Percentiles rank a stretch among this genome's conserved stretches.
Conservation (phyloP, 495 filamentous ascomycete species). For the Penicillium egyptiacum region DNA sequence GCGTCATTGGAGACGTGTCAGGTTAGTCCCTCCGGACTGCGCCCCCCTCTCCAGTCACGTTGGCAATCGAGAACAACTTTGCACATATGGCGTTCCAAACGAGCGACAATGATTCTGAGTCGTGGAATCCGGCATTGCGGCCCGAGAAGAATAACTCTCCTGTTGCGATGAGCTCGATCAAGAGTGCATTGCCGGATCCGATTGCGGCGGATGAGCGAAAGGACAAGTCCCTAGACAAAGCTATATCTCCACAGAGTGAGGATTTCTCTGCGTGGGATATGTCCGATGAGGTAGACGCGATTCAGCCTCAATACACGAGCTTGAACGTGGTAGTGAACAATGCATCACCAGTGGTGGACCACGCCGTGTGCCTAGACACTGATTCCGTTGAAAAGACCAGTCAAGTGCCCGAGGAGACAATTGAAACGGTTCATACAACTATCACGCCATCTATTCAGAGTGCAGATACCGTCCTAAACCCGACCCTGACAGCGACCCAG, state of each 20-base stretch:
- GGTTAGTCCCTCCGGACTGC: slow-evolving; percentile 22
- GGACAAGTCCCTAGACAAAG: slow-evolving; percentile 9
- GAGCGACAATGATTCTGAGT: slow-evolving; percentile 20
- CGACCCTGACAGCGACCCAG: background rate
- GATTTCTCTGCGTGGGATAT: slow-evolving; percentile 26
- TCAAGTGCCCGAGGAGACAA: background rate
- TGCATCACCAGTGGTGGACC: slow-evolving; percentile 7
- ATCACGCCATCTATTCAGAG: background rate
- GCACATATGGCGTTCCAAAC: slow-evolving; percentile 24
- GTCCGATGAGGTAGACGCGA: slow-evolving; percentile 11
- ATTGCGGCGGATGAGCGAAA: slow-evolving; percentile 18
- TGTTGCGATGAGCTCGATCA: slow-evolving; percentile 11
- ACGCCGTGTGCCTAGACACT: background rate
- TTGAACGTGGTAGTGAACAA: slow-evolving; percentile 4
- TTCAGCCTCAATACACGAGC: slow-evolving; percentile 10
- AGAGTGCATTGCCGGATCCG: slow-evolving; percentile 13
- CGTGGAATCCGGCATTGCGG: slow-evolving; percentile 47
- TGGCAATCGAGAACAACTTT: slow-evolving; percentile 13
- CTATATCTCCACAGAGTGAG: slow-evolving; percentile 22
- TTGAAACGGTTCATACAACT: background rate
- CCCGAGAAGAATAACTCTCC: slow-evolving; percentile 25
- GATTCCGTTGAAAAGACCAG: background rate
- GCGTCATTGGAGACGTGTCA: slow-evolving; percentile 37
- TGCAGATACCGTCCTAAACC: background rate
- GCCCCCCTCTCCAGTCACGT: slow-evolving; percentile 12